Conservation (phyloP, 1,284 basidiomycete species). For the Ceratobasidium sp. region DNA sequence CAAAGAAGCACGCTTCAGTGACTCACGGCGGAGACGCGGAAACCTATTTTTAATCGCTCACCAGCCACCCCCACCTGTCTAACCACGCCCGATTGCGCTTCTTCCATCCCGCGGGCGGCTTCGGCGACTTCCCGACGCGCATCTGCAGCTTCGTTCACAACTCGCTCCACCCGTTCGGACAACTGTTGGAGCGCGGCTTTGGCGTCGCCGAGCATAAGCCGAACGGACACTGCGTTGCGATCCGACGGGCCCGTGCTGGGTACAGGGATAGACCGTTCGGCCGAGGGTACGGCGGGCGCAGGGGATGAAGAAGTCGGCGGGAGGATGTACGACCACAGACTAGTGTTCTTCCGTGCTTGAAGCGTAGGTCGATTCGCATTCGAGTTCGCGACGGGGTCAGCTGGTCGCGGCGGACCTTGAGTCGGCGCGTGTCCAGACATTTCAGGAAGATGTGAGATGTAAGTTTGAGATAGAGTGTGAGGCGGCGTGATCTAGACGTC, state of each 20-base stretch:
- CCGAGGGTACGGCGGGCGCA: not conserved
- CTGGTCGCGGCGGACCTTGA: no score
- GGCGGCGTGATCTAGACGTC: no score
- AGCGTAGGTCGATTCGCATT: no score
- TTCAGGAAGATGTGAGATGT: no score
- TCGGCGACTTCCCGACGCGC: constrained; percentile 28
- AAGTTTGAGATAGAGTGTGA: no score
- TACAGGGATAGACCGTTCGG: not conserved
- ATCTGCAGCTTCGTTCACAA: constrained; percentile 16
- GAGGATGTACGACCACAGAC: constrained; percentile 33
- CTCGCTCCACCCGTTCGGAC: constrained; percentile 36
- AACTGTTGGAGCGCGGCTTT: constrained; percentile 36
- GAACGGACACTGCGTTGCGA: constrained; percentile 28
- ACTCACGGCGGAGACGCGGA: no score
- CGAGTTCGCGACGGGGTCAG: no score
- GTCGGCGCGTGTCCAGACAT: no score
- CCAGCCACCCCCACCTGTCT: not conserved
- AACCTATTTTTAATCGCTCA: constrained; percentile 2
- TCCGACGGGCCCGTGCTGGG: constrained; percentile 19
- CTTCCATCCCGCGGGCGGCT: constrained; percentile 14
- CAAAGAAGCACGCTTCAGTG: no score
- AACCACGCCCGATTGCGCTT: constrained; percentile 4
- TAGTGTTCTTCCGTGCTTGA: not conserved
- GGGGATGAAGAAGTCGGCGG: not conserved
- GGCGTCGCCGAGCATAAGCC: constrained; percentile 36